Percentiles rank a stretch among this genome's conserved stretches.
phyloP scores from a whole-genome alignment of 495 filamentous ascomycete genomes.

The Astrocystis sublimbata region DNA sequence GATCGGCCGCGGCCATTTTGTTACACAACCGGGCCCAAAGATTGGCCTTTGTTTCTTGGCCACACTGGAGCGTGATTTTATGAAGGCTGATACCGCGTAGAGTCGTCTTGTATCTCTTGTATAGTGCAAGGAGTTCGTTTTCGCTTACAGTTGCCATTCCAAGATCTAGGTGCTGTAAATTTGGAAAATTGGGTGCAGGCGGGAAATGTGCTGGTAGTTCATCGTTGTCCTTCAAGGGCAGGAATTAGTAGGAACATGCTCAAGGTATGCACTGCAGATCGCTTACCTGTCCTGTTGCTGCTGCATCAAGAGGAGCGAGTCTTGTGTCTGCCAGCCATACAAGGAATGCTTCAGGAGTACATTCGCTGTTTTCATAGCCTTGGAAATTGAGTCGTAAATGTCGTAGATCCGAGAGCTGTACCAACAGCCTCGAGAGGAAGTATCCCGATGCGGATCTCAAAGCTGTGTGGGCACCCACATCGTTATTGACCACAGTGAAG shows the following conservation, averaged over 20 bases:
- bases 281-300: neutral
- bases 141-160: constrained; percentile 30
- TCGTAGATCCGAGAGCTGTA: constrained; percentile 25
- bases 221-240: neutral
- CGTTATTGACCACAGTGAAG: neutral
- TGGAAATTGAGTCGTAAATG: constrained; percentile 37
- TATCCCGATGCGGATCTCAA: constrained; percentile 1
- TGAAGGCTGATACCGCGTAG: constrained; percentile 36
- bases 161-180: constrained; percentile 41
- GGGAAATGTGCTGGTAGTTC: constrained; percentile 16
- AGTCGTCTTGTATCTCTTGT: constrained; percentile 37
- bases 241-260: neutral
- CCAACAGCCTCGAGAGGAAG: constrained; percentile 28
- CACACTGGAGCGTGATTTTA: constrained; percentile 25
- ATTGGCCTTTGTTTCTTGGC: constrained; percentile 18
- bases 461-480: neutral
- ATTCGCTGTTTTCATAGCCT: neutral
- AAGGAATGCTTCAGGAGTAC: constrained; percentile 18
- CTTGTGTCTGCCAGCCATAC: constrained; percentile 25
- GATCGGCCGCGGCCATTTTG: constrained; percentile 20
- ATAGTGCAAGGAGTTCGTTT: constrained; percentile 27
- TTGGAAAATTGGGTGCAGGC: constrained; percentile 22
- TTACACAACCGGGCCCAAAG: constrained; percentile 29
- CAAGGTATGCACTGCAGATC: neutral
- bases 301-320: neutral